Evolutionary conservation across 345 rosid species (phyloP).

Genomic region (Boechera stricta): DNA sequence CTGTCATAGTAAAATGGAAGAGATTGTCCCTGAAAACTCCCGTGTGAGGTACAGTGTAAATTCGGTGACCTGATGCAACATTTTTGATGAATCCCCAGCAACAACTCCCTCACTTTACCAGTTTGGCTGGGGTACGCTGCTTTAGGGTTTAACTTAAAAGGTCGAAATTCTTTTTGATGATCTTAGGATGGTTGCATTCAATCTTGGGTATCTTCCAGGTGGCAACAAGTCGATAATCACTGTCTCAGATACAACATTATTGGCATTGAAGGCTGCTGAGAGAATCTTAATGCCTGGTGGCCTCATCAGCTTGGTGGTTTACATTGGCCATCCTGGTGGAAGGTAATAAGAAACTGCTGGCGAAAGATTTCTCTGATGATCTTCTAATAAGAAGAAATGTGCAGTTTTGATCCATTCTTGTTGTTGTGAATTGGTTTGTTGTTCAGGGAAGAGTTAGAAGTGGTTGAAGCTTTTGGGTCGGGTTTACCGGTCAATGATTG

Average conservation of each 20-base stretch:
- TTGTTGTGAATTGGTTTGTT: slow-evolving; percentile 32
- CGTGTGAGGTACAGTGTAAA: slow-evolving; percentile 57
- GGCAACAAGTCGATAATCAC: slow-evolving; percentile 74
- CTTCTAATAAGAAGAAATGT: background rate
- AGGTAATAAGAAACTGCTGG: slow-evolving; percentile 50
- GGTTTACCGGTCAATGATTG: slow-evolving; percentile 64
- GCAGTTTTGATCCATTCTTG: slow-evolving; percentile 5
- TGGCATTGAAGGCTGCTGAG: slow-evolving; percentile 72
- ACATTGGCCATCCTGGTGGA: slow-evolving; percentile 88
- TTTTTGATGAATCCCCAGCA: slow-evolving; percentile 8
- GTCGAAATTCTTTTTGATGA: background rate
- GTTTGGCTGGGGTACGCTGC: background rate
- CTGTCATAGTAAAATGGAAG: slow-evolving; percentile 91
- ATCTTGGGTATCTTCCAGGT: slow-evolving; percentile 95
- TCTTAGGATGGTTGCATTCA: slow-evolving; percentile 83
- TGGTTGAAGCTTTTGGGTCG: slow-evolving; percentile 71
- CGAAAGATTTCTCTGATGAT: background rate
- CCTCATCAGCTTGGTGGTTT: slow-evolving; percentile 79
- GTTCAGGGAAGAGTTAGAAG: slow-evolving; percentile 72
- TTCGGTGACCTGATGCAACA: background rate
- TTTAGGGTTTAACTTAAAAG: background rate
- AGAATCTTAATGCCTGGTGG: slow-evolving; percentile 69
- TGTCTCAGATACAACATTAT: slow-evolving; percentile 59
- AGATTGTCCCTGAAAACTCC: slow-evolving; percentile 59
- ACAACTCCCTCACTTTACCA: background rate